Conservation (phyloP, 2,329 filamentous ascomycete species). For the Colletotrichum camelliae region DNA sequence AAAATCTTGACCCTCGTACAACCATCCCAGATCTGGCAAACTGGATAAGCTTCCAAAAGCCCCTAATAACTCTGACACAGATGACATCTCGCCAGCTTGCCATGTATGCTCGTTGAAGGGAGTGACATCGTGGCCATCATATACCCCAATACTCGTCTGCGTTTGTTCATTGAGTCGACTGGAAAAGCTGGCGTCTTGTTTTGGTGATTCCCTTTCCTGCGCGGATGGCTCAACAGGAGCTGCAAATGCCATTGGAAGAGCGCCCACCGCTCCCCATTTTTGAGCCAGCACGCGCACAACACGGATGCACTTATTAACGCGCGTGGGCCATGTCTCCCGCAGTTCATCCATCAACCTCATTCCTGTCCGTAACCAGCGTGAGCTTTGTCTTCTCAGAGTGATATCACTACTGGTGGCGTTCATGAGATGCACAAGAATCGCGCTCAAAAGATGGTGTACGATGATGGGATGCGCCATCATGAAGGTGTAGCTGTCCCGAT, state of each 20-base stretch:
- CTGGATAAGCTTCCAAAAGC: not conserved
- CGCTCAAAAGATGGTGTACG: not conserved
- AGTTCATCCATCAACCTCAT: not conserved
- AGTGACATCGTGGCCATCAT: not conserved
- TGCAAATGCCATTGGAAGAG: not conserved
- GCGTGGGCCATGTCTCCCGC: not conserved
- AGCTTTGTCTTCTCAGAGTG: not conserved
- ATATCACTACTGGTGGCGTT: not conserved
- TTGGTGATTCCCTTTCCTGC: not conserved
- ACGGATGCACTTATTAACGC: not conserved
- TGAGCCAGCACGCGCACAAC: not conserved
- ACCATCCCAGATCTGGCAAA: not conserved
- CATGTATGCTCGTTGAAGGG: not conserved
- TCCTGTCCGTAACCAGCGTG: not conserved
- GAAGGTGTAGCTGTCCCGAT: not conserved
- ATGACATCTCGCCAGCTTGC: not conserved
- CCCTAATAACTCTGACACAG: not conserved
- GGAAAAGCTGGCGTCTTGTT: not conserved
- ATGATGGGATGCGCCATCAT: not conserved
- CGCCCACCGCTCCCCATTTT: not conserved
- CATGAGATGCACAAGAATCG: not conserved
- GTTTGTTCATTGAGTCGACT: not conserved
- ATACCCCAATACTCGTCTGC: not conserved
- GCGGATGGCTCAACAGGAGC: not conserved
- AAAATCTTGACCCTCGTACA: not conserved